phyloP scores from a whole-genome alignment of 306 rosid species.

The Geum urbanum region DNA sequence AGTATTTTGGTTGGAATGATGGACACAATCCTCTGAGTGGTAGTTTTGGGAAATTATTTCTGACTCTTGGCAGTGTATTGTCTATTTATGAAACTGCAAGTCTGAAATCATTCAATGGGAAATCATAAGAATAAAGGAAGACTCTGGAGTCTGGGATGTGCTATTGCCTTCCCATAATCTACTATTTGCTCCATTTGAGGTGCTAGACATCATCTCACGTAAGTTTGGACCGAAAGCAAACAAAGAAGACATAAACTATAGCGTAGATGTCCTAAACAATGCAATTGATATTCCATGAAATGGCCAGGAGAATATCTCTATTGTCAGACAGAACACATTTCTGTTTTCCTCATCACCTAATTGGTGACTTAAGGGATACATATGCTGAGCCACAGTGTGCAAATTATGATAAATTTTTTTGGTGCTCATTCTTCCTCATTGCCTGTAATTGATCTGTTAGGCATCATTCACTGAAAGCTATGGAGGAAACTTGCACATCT shows the following conservation, averaged over 20 bases:
- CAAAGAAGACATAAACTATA: not conserved
- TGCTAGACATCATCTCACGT: not conserved
- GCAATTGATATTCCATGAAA: not conserved
- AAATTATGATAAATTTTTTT: not conserved
- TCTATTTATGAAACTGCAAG: too few species aligned
- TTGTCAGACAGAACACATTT: not conserved
- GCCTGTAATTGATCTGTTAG: conserved; percentile 31
- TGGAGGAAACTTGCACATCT: conserved; percentile 69
- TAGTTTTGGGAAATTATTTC: not conserved
- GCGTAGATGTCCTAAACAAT: not conserved
- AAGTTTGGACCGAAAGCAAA: not conserved
- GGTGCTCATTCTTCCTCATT: not conserved
- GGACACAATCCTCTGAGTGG: not conserved
- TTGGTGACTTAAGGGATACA: not conserved
- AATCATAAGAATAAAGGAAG: not conserved
- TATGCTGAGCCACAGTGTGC: not conserved
- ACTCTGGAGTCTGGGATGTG: not conserved
- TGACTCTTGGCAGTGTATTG: not conserved
- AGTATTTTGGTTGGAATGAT: not conserved
- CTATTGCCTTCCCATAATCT: not conserved
- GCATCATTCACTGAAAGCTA: conserved; percentile 64
- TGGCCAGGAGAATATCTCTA: not conserved
- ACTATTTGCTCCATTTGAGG: not conserved
- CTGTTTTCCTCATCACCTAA: not conserved
- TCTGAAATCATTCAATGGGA: too few species aligned